A percentile compares a stretch with the other conserved stretches of the same genome.
Evolutionary conservation across 192 early-diverging fungal genomes (phyloP).

Genomic region (Tieghemiomyces parasiticus): DNA sequence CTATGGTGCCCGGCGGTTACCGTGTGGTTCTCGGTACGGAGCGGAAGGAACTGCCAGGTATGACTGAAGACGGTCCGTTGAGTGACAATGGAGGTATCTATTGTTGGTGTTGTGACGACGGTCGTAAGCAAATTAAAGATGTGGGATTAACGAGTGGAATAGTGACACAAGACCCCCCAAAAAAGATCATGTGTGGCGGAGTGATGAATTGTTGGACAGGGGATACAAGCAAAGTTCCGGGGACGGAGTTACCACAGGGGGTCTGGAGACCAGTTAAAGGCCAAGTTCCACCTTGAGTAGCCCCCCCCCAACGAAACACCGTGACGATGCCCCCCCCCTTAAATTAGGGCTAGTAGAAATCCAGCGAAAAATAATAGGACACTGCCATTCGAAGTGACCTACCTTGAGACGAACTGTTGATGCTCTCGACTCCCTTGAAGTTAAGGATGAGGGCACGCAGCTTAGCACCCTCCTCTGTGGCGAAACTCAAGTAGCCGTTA

Average conservation of each 20-base stretch:
- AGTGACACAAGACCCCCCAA: background rate
- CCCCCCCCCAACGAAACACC: background rate
- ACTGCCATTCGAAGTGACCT: background rate
- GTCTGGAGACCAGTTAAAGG: background rate
- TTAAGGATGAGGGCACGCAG: conserved; percentile 1
- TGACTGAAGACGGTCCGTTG: conserved; percentile 3
- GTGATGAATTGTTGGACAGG: background rate
- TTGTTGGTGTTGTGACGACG: background rate
- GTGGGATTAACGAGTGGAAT: background rate
- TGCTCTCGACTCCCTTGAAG: conserved; percentile 6
- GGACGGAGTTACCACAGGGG: background rate
- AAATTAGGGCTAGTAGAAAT: background rate
- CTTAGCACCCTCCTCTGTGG: background rate
- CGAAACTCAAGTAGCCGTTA: conserved; percentile 1
- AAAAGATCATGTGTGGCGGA: background rate
- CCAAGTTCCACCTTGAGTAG: background rate
- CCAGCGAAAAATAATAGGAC: background rate
- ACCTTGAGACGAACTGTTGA: background rate
- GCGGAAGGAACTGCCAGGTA: conserved; percentile 6
- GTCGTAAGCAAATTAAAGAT: background rate
- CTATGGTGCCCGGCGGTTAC: background rate
- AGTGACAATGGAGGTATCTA: background rate
- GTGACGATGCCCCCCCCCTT: background rate
- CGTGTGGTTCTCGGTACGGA: background rate
- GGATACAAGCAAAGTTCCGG: background rate